Conservation (phyloP, 2,329 filamentous ascomycete species). For the Apiospora kogelbergensis region DNA sequence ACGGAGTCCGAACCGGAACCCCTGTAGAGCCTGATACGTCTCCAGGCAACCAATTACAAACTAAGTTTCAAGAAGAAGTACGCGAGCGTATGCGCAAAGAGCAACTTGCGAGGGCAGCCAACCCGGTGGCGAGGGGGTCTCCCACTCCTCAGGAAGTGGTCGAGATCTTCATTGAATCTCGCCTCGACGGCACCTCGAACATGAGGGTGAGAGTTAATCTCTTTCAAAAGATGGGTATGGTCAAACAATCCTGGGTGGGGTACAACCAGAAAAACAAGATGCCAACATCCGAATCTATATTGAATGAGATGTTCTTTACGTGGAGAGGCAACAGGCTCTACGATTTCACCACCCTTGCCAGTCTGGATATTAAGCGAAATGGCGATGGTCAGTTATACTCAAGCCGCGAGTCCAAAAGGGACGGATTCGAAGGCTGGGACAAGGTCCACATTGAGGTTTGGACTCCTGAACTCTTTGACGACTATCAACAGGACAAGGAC, state of each 20-base stretch:
- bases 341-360: slow-evolving; percentile 70
- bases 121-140: slow-evolving; percentile 7
- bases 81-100: slow-evolving; percentile 32
- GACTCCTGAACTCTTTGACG: slow-evolving; percentile 62
- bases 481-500: slow-evolving; percentile 50
- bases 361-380: slow-evolving; percentile 58
- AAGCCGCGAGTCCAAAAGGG: slow-evolving; percentile 31
- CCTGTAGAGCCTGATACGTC: slow-evolving; percentile 13
- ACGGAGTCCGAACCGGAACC: background rate
- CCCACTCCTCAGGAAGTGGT: slow-evolving; percentile 13
- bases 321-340: slow-evolving; percentile 75
- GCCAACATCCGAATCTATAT: slow-evolving; percentile 38
- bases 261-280: slow-evolving; percentile 52
- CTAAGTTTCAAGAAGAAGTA: slow-evolving; percentile 46
- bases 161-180: slow-evolving; percentile 68
- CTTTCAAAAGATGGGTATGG: slow-evolving; percentile 64
- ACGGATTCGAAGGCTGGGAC: slow-evolving; percentile 50
- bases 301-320: slow-evolving; percentile 68
- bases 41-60: slow-evolving; percentile 42
- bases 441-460: slow-evolving; percentile 76
- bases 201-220: slow-evolving; percentile 67
- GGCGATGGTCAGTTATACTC: slow-evolving; percentile 42
- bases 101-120: slow-evolving; percentile 22
- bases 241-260: slow-evolving; percentile 69
- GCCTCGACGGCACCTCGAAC: slow-evolving; percentile 58